Evolutionary conservation across 2,329 filamentous ascomycete species (phyloP).

Genomic region (Pseudogymnoascus sp.): DNA sequence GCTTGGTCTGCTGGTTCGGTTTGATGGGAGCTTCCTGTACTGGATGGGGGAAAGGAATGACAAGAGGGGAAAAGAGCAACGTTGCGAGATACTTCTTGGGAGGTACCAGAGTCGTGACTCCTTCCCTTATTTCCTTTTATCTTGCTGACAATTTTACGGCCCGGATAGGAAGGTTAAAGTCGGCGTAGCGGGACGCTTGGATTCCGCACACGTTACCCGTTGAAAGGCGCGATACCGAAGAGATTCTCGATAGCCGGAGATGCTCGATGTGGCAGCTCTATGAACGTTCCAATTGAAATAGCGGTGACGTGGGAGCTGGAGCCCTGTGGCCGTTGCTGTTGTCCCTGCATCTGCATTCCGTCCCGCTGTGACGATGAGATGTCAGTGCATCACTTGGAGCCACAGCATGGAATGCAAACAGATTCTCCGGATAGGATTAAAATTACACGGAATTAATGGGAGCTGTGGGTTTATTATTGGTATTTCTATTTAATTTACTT

Average conservation of each 20-base stretch:
- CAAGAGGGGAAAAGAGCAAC: not conserved
- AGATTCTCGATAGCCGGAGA: not conserved
- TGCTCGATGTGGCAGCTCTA: not conserved
- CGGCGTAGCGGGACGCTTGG: not conserved
- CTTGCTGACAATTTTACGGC: not conserved
- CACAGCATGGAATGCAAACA: not conserved
- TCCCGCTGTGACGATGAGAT: not conserved
- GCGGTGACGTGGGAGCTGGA: not conserved
- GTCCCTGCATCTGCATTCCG: not conserved
- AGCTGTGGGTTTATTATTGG: not conserved
- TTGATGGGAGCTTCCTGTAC: not conserved
- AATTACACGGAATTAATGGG: not conserved
- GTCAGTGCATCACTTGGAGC: not conserved
- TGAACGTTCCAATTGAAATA: not conserved
- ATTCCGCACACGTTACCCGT: not conserved
- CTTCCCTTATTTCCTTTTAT: not conserved
- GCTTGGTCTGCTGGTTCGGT: not conserved
- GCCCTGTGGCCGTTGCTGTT: not conserved
- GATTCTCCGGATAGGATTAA: not conserved
- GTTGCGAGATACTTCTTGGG: not conserved
- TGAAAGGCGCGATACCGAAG: not conserved
- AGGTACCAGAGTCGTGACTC: not conserved
- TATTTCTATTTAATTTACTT: not conserved
- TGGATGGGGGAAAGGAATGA: not conserved
- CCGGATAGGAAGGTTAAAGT: not conserved